A percentile compares a stretch with the other conserved stretches of the same genome.
Conservation (phyloP, 495 filamentous ascomycete genomes). For the Jackrogersella minutella region DNA sequence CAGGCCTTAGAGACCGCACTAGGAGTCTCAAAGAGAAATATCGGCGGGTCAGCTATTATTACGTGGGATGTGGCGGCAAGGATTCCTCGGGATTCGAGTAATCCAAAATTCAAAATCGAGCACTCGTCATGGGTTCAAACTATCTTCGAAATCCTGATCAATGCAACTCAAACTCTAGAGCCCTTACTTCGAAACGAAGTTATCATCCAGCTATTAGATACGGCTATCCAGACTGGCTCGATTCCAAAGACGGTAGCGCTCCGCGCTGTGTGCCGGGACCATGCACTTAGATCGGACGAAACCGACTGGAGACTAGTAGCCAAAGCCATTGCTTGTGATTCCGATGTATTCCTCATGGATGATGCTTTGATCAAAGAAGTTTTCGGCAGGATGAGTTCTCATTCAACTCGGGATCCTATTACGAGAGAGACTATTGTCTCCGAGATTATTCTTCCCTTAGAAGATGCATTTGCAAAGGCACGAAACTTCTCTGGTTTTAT, state of each 20-base stretch:
- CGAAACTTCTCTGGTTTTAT: conserved; percentile 74
- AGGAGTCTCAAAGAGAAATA: conserved; percentile 42
- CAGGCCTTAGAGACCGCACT: conserved; percentile 48
- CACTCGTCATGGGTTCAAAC: conserved; percentile 73
- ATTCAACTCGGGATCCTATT: conserved; percentile 23
- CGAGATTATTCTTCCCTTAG: conserved; percentile 64
- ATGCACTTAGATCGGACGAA: conserved; percentile 47
- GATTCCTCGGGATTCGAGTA: conserved; percentile 62
- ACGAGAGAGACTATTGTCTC: conserved; percentile 40
- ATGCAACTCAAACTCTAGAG: conserved; percentile 20
- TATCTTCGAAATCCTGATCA: conserved; percentile 61
- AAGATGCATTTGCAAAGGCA: conserved; percentile 68
- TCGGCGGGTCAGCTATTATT: conserved; percentile 50
- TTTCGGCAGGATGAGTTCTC: conserved; percentile 34
- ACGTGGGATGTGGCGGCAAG: conserved; percentile 68
- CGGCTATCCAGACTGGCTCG: conserved; percentile 36
- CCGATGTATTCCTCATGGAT: conserved; percentile 69
- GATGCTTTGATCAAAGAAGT: conserved; percentile 18
- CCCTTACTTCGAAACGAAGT: conserved; percentile 29
- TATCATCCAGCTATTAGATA: conserved; percentile 39
- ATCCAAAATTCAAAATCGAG: conserved; percentile 60
- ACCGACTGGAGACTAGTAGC: conserved; percentile 70
- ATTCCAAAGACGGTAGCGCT: conserved; percentile 46
- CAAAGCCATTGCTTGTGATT: conserved; percentile 68
- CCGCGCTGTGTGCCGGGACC: conserved; percentile 50